phyloP scores from a whole-genome alignment of 1,284 basidiomycete genomes.

The Rugosomyces carneus region DNA sequence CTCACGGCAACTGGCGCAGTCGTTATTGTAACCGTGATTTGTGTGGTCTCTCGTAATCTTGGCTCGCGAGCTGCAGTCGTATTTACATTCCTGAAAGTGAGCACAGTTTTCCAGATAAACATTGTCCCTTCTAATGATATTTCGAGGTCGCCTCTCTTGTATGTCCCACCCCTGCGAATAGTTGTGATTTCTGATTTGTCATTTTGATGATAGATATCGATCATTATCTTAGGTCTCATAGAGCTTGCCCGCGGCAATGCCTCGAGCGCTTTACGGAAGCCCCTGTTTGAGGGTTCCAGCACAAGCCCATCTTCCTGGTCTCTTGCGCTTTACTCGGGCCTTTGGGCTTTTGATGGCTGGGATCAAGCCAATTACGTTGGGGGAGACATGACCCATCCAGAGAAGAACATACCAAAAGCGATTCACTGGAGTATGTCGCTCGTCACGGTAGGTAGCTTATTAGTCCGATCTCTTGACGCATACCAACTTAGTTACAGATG shows the following conservation, averaged over 20 bases:
- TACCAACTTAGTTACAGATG: slow-evolving; percentile 28
- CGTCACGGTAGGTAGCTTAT: slow-evolving; percentile 49
- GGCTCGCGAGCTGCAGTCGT: slow-evolving; percentile 82
- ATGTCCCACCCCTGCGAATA: slow-evolving; percentile 18
- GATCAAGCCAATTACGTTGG: slow-evolving; percentile 88
- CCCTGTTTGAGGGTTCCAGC: slow-evolving; percentile 74
- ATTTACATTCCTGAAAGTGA: slow-evolving; percentile 83
- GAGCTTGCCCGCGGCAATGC: slow-evolving; percentile 65
- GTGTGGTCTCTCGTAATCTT: slow-evolving; percentile 72
- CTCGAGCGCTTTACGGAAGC: slow-evolving; percentile 55
- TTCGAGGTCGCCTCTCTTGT: slow-evolving; percentile 53
- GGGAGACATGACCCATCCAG: slow-evolving; percentile 84
- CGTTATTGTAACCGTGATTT: slow-evolving; percentile 66
- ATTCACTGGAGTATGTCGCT: slow-evolving; percentile 86
- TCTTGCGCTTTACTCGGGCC: slow-evolving; percentile 88
- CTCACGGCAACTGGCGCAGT: slow-evolving; percentile 77
- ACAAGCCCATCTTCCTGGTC: slow-evolving; percentile 82
- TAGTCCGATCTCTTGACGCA: not conserved
- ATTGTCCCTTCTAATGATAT: slow-evolving; percentile 1
- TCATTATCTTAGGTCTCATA: slow-evolving; percentile 69
- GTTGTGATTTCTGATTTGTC: not conserved
- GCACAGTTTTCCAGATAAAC: slow-evolving; percentile 13
- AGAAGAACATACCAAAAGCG: slow-evolving; percentile 82
- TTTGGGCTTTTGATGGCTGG: slow-evolving; percentile 97
- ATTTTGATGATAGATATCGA: slow-evolving; percentile 44